Evolutionary conservation across 768 basidiomycete species (phyloP).

Genomic region (Sarcodon sp.): DNA sequence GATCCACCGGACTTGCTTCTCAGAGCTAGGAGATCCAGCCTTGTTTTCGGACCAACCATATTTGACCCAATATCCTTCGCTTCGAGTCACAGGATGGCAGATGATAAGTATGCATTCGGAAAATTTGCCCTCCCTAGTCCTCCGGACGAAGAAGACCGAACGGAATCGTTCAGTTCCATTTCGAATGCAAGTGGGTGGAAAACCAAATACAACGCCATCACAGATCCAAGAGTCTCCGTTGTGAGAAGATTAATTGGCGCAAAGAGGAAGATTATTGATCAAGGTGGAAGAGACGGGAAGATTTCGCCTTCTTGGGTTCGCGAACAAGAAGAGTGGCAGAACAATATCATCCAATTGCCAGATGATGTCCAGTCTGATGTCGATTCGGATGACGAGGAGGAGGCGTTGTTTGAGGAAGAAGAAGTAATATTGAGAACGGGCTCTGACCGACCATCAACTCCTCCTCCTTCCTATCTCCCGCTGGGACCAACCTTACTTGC

Average conservation of each 20-base stretch:
- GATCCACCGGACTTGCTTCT: conserved; percentile 14
- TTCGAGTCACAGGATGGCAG: conserved; percentile 42
- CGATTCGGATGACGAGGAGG: conserved; percentile 23
- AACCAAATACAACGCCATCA: conserved; percentile 40
- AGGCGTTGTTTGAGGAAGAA: conserved; percentile 14
- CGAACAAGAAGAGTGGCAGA: conserved; percentile 36
- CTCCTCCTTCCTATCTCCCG: conserved; percentile 60
- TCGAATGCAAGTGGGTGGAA: conserved; percentile 28
- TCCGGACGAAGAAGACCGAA: conserved; percentile 29
- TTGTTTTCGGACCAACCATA: conserved; percentile 12
- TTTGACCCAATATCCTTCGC: conserved; percentile 76
- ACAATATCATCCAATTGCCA: conserved; percentile 9
- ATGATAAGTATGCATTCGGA: conserved; percentile 64
- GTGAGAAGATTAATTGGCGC: conserved; percentile 56
- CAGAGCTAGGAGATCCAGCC: conserved; percentile 10
- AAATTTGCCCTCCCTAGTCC: conserved; percentile 65
- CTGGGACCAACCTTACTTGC: conserved; percentile 55
- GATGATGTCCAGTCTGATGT: conserved; percentile 24
- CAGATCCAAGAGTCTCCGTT: conserved; percentile 63
- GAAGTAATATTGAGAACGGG: conserved; percentile 5
- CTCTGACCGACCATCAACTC: conserved; percentile 41
- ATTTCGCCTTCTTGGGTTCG: conserved; percentile 30
- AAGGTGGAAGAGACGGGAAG: conserved; percentile 21
- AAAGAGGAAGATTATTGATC: conserved; percentile 45
- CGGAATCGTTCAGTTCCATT: conserved; percentile 1